Conservation (phyloP, 2,329 filamentous ascomycete species). For the Aspergillus sp. region DNA sequence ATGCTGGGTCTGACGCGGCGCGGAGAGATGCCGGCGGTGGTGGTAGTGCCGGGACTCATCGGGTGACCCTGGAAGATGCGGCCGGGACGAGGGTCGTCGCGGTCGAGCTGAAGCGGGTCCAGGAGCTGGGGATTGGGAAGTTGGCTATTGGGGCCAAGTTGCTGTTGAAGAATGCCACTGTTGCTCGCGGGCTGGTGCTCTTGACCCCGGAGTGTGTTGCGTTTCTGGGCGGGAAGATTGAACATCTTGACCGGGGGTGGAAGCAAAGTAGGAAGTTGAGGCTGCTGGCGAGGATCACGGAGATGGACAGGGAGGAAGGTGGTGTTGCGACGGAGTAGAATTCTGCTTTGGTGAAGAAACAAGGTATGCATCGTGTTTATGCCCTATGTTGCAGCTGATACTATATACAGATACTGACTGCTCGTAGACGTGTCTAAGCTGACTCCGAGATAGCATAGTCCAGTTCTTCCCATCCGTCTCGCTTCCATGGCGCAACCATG, state of each 20-base stretch:
- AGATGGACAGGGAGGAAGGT: constrained; percentile 23
- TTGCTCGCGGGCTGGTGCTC: constrained; percentile 68
- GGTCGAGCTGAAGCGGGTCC: constrained; percentile 60
- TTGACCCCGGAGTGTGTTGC: constrained; percentile 59
- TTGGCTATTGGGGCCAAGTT: constrained; percentile 74
- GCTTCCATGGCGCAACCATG: constrained; percentile 71
- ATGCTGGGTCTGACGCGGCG: constrained; percentile 8
- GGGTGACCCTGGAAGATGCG: constrained; percentile 73
- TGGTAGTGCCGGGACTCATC: constrained; percentile 53
- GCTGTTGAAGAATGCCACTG: constrained; percentile 54
- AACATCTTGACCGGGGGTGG: constrained; percentile 72
- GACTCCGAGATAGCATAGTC: constrained; percentile 18
- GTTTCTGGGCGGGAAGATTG: constrained; percentile 82
- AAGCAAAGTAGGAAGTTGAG: constrained; percentile 58
- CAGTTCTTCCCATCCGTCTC: constrained; percentile 52
- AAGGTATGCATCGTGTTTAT: constrained; percentile 2
- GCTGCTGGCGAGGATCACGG: constrained; percentile 52
- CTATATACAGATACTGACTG: constrained; percentile 2
- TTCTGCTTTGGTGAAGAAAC: neutral
- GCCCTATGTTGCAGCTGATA: constrained; percentile 1
- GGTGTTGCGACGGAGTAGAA: constrained; percentile 7
- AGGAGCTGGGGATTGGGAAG: constrained; percentile 50
- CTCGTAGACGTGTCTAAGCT: constrained; percentile 5
- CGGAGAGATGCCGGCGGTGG: constrained; percentile 9
- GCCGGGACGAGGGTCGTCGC: constrained; percentile 59